Evolutionary conservation across 345 rosid genomes (phyloP).

Genomic region (Citrus inodora): DNA sequence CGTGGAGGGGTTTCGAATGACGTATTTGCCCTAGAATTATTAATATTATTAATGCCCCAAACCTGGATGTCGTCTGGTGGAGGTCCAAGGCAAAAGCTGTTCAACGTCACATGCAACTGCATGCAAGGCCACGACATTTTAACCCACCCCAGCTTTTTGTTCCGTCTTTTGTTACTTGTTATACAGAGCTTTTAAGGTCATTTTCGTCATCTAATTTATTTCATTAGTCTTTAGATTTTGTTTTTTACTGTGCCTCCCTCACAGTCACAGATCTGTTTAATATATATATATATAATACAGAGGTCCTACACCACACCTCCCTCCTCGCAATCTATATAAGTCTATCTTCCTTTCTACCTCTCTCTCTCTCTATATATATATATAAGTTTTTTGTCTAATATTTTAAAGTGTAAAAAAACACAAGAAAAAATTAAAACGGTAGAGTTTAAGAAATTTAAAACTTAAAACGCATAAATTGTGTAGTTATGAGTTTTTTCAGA

Average conservation of each 20-base stretch:
- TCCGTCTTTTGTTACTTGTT: not conserved
- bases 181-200: too few relatives aligned
- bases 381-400: too few relatives aligned
- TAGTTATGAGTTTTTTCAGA: too few relatives aligned
- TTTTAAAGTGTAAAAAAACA: too few relatives aligned
- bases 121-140: not conserved
- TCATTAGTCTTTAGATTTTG: not conserved
- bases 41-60: not conserved
- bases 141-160: not conserved
- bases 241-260: not conserved
- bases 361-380: too few relatives aligned
- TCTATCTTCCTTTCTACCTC: too few relatives aligned
- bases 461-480: too few relatives aligned
- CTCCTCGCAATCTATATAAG: too few relatives aligned
- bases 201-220: not conserved
- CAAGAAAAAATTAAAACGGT: too few relatives aligned
- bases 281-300: too few relatives aligned
- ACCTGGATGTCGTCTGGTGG: not conserved
- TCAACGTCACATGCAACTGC: constrained; percentile 1
- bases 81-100: constrained; percentile 8
- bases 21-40: not conserved
- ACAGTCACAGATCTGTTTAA: too few relatives aligned
- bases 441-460: too few relatives aligned
- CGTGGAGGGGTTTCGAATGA: constrained; percentile 7
- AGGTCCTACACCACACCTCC: not conserved